phyloP scores from a whole-genome alignment of 208 protist species.

The Acanthamoeba castellanii region DNA sequence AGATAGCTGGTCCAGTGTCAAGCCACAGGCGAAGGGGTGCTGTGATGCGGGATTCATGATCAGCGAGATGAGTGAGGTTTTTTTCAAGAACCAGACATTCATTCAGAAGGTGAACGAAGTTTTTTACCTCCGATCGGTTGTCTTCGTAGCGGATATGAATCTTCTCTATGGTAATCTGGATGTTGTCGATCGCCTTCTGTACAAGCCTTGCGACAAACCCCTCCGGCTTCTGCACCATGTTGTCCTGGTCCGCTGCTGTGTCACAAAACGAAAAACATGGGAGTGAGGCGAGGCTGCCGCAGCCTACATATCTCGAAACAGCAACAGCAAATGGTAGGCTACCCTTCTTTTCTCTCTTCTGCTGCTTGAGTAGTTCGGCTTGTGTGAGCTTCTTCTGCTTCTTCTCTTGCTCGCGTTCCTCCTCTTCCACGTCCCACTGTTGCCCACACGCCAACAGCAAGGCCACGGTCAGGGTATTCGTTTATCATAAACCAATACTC shows the following conservation, averaged over 20 bases:
- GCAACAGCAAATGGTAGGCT: neutral
- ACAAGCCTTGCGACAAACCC: constrained; percentile 60
- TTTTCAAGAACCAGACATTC: neutral
- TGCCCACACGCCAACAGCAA: neutral
- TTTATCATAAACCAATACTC: neutral
- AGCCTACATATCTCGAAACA: neutral
- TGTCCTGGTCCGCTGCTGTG: constrained; percentile 9
- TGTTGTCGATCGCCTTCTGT: constrained; percentile 82
- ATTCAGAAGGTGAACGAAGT: neutral
- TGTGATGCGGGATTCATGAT: neutral
- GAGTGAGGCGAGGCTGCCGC: neutral
- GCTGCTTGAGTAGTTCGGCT: constrained; percentile 48
- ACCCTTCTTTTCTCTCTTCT: constrained; percentile 42
- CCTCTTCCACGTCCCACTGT: constrained; percentile 45
- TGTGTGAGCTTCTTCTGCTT: constrained; percentile 71
- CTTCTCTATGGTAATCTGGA: constrained; percentile 83
- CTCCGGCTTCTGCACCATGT: constrained; percentile 42
- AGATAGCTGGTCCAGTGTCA: constrained; percentile 80
- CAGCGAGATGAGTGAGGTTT: neutral
- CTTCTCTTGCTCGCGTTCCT: constrained; percentile 67
- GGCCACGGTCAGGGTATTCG: neutral
- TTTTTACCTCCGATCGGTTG: constrained; percentile 23
- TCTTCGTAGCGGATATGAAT: constrained; percentile 86
- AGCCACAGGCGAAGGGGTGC: constrained; percentile 77
- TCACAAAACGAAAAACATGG: neutral